Conservation (phyloP, 2,329 filamentous ascomycete species). For the Cordyceps militaris region DNA sequence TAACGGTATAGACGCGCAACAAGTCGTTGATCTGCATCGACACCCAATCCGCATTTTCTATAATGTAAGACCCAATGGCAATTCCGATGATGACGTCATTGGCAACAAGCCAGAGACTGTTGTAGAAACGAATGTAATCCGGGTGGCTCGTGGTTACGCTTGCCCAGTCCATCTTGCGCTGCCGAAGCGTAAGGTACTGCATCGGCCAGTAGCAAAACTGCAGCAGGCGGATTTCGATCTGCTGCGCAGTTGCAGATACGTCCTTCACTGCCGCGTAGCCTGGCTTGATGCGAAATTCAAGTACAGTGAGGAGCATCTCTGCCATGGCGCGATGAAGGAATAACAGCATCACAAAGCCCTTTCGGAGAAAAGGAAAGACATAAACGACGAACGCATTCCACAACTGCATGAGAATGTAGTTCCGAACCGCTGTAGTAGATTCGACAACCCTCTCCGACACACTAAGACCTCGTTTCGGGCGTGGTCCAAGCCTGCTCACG, state of each 20-base stretch:
- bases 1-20: constrained; percentile 75
- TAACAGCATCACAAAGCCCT: constrained; percentile 68
- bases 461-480: constrained; percentile 77
- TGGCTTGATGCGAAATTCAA: constrained; percentile 79
- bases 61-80: constrained; percentile 90
- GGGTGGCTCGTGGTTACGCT: constrained; percentile 93
- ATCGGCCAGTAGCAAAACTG: constrained; percentile 99
- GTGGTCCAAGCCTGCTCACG: constrained; percentile 72
- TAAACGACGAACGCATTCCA: constrained; percentile 68
- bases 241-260: constrained; percentile 91
- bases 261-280: constrained; percentile 85
- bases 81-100: constrained; percentile 99
- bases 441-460: constrained; percentile 93
- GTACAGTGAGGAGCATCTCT: constrained; percentile 67
- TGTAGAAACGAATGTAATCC: constrained; percentile 98
- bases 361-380: constrained; percentile 68
- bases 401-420: constrained; percentile 60
- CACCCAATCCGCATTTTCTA: constrained; percentile 85
- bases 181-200: constrained; percentile 87
- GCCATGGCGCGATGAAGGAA: constrained; percentile 74
- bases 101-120: constrained; percentile 94
- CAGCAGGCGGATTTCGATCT: constrained; percentile 92
- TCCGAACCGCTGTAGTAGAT: constrained; percentile 80
- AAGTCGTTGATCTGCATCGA: constrained; percentile 71
- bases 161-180: constrained; percentile 85